Conservation (phyloP, 805 yeast species). For the Metschnikowia similis region DNA sequence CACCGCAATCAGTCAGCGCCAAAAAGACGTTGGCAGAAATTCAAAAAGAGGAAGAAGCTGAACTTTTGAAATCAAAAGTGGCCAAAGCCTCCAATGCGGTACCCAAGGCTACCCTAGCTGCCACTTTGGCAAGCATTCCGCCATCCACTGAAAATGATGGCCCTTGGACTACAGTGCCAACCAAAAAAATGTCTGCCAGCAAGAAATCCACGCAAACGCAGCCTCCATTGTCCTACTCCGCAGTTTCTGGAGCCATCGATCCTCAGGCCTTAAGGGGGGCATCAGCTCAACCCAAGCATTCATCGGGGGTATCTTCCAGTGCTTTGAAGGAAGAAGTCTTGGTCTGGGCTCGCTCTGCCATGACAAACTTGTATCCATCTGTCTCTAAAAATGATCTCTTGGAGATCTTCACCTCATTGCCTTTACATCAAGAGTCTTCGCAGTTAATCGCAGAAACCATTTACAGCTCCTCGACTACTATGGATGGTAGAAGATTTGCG, state of each 20-base stretch:
- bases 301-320: constrained; percentile 18
- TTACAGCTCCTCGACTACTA: constrained; percentile 78
- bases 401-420: constrained; percentile 75
- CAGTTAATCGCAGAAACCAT: constrained; percentile 91
- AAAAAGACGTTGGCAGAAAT: constrained; percentile 56
- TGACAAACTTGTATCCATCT: constrained; percentile 64
- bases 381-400: constrained; percentile 77
- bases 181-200: constrained; percentile 35
- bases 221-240: constrained; percentile 11
- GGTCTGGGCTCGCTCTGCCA: constrained; percentile 65
- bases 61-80: constrained; percentile 26
- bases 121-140: constrained; percentile 26
- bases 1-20: constrained; percentile 25
- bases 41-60: constrained; percentile 53
- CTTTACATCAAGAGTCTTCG: constrained; percentile 65
- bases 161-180: constrained; percentile 40
- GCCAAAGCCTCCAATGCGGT: constrained; percentile 22
- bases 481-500: constrained; percentile 95
- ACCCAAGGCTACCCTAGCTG: constrained; percentile 32
- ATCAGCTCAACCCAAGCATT: constrained; percentile 27
- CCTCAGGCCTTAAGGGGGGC: constrained; percentile 38
- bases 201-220: constrained; percentile 17
- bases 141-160: constrained; percentile 23
- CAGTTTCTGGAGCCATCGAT: constrained; percentile 23
- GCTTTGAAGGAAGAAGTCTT: constrained; percentile 53